These are phyloP conservation scores for Kuraishia piskuri DNA, from an alignment of 805 yeast species.

Conservation along the genomic window DNA sequence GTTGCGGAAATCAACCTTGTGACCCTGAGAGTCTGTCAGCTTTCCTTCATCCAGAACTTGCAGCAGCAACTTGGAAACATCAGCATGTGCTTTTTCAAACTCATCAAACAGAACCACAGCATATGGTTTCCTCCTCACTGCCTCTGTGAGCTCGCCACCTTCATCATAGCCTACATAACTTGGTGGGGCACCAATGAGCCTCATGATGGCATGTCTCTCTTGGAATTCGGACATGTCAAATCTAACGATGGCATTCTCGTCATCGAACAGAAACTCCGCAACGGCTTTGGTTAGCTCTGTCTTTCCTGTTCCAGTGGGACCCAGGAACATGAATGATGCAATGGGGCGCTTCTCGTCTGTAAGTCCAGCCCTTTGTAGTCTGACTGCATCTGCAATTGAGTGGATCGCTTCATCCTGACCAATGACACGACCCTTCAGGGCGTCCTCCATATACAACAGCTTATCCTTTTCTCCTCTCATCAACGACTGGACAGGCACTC, in stretches of 20 bases:
- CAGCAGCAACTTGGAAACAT: constrained; percentile 79
- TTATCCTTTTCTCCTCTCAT: constrained; percentile 94
- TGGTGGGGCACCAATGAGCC: constrained; percentile 96
- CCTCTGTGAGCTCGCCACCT: constrained; percentile 94
- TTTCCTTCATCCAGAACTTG: constrained; percentile 96
- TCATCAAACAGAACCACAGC: constrained; percentile 91
- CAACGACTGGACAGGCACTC: constrained; percentile 85
- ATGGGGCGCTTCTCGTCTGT: constrained; percentile 93
- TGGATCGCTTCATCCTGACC: constrained; percentile 95
- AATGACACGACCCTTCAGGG: constrained; percentile 68
- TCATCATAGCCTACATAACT: constrained; percentile 96
- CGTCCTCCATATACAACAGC: constrained; percentile 76
- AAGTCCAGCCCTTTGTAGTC: constrained; percentile 93
- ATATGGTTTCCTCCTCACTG: constrained; percentile 91
- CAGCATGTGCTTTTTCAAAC: constrained; percentile 95
- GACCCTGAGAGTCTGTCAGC: constrained; percentile 91
- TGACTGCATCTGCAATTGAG: constrained; percentile 87
- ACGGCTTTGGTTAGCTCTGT: constrained; percentile 90
- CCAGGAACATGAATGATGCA: constrained; percentile 92
- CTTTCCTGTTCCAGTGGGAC: constrained; percentile 98
- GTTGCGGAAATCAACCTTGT: constrained; percentile 87
- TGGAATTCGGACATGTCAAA: constrained; percentile 98
- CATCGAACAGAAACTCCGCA: constrained; percentile 88
- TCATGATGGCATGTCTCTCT: constrained; percentile 84
- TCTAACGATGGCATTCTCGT: constrained; percentile 76